These are phyloP conservation scores for Xylariaceae sp. DNA, from an alignment of 2,329 filamentous ascomycete genomes.

Conservation along the genomic window DNA sequence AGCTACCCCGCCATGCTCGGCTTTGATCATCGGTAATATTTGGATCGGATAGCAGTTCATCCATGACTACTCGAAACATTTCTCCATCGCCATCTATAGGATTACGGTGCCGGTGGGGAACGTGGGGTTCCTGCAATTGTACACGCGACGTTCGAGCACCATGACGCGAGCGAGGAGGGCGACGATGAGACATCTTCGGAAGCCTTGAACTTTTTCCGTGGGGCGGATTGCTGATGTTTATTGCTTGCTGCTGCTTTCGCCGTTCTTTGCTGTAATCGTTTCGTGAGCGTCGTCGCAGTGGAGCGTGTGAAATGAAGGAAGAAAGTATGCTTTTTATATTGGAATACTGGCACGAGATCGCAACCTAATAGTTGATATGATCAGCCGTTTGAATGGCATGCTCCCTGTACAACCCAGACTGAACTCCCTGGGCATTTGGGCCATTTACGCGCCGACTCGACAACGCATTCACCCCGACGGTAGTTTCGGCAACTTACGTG, in stretches of 20 bases:
- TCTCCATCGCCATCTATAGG: neutral
- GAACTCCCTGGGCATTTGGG: no score
- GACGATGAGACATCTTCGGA: constrained; percentile 2
- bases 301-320: neutral
- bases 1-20: neutral
- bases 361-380: no score
- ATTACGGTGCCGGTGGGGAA: neutral
- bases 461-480: no score
- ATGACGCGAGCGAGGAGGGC: neutral
- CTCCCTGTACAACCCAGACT: no score
- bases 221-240: neutral
- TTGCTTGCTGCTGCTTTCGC: no score
- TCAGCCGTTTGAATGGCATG: no score
- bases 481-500: no score
- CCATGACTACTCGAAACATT: neutral
- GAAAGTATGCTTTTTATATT: no score
- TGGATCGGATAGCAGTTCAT: neutral
- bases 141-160: neutral
- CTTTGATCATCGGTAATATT: neutral
- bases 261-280: no score
- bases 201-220: neutral
- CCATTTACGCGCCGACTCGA: no score
- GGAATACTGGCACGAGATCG: no score
- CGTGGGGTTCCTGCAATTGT: neutral
- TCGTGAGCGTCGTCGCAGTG: no score